Evolutionary conservation across 2,329 filamentous ascomycete species (phyloP), one percentile per base, ranked within the genome.

Genomic region (Colletotrichum sp.): DNA sequence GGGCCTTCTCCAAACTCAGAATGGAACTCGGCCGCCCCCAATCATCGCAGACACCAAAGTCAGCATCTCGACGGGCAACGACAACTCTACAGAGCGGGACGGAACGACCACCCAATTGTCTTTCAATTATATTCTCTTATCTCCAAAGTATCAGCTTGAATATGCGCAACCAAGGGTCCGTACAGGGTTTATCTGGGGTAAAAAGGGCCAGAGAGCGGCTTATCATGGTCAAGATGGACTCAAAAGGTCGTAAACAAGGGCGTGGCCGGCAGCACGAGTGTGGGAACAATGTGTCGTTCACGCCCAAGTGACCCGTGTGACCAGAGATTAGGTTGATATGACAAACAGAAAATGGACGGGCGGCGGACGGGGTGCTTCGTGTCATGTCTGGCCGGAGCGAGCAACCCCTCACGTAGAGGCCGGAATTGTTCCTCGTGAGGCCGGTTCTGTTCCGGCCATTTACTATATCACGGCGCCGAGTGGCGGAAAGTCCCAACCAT

Each of bases 391-490:
- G 36, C 55, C 64, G 64, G 74, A 69, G 64, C 22, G 71, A 67
- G 24, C 16, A 24, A 68, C 65, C 82, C 82, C 80, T 81, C 80
- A 81, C 77, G 77, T 71, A 77, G 81, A 83, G 86, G 86, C 86
- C 86, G 87, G 86, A 63, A 63, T 32, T 32, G 57, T 60, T 60
- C 57, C 57, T 60, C 57, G 57, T 32, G 26, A 60, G 57, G 57
- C 57, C 57, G 57, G 57, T 30, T 32, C 57, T 60, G 57, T 88
- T 88, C 87, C 87, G 87, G 87, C 87, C 87, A 86, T 84, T 67
- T 82, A 81, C 81, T 88, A 88, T 87, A 88, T 88, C 85, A 83
- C 84, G 83, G 80, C 82, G 79, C 76, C 77, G 81, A 67, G 60
- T 34, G 75, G 72, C 68, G 66, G 66, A 32, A 69, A 69, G 52